Conservation (phyloP, 2,329 filamentous ascomycete genomes). For the Lachnellula subtilissima region DNA sequence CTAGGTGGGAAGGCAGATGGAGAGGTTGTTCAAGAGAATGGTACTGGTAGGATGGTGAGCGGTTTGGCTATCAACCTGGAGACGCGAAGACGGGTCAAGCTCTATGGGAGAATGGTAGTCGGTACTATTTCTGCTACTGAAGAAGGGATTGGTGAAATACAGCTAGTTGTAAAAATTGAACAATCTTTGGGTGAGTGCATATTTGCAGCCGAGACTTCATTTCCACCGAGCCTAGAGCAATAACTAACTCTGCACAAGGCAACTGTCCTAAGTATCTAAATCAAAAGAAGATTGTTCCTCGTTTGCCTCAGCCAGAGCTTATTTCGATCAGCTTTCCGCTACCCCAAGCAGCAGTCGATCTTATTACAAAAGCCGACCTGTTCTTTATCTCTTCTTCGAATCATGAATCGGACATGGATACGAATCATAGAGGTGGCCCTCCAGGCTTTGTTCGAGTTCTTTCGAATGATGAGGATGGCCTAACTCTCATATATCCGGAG, state of each 20-base stretch:
- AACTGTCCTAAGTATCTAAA: conserved; percentile 90
- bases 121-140: conserved; percentile 46
- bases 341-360: conserved; percentile 30
- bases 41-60: conserved; percentile 50
- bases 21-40: conserved; percentile 34
- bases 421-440: conserved; percentile 73
- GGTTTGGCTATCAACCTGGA: conserved; percentile 61
- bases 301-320: conserved; percentile 48
- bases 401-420: conserved; percentile 66
- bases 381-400: conserved; percentile 72
- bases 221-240: conserved; percentile 13
- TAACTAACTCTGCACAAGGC: conserved; percentile 36
- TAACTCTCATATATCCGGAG: conserved; percentile 67
- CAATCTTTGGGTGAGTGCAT: conserved; percentile 53
- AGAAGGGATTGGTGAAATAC: conserved; percentile 31
- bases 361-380: conserved; percentile 64
- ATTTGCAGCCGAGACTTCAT: no score
- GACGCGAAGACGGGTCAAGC: conserved; percentile 66
- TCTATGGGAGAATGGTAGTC: conserved; percentile 64
- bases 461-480: conserved; percentile 44
- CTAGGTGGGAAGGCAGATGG: conserved; percentile 46
- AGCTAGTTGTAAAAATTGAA: conserved; percentile 63
- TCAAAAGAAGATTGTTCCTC: conserved; percentile 57
- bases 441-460: conserved; percentile 68
- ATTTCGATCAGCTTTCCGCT: conserved; percentile 40